Conservation (phyloP, 1,284 basidiomycete species). For the Apiotrichum sp. region DNA sequence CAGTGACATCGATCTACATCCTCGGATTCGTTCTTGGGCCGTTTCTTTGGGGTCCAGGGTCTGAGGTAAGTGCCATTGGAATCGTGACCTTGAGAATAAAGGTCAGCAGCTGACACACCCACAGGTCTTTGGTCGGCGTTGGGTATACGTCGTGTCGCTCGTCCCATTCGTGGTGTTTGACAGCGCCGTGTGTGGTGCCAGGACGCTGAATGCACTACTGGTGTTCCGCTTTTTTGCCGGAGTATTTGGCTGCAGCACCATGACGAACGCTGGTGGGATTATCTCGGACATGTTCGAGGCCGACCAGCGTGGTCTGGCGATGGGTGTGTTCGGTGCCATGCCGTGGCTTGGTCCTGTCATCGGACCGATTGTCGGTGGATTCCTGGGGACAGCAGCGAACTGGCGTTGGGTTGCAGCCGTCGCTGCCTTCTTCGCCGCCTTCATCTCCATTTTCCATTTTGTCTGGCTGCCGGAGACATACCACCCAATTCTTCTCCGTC, state of each 20-base stretch:
- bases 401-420: conserved; percentile 59
- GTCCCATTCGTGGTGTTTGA: conserved; percentile 46
- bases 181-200: conserved; percentile 42
- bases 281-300: conserved; percentile 47
- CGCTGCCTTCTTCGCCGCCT: conserved; percentile 51
- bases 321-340: conserved; percentile 52
- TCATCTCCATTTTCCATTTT: conserved; percentile 34
- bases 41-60: conserved; percentile 27
- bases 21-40: conserved; percentile 8
- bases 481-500: conserved; percentile 44
- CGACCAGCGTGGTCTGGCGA: conserved; percentile 42
- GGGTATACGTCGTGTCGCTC: conserved; percentile 43
- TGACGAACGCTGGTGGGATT: conserved; percentile 48
- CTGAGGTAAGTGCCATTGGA: conserved; percentile 17
- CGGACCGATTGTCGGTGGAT: conserved; percentile 36
- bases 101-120: too few relatives aligned
- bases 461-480: conserved; percentile 48
- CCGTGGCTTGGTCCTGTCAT: conserved; percentile 47
- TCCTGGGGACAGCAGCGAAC: conserved; percentile 31
- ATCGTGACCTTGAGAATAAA: too few relatives aligned
- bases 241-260: conserved; percentile 42
- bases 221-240: conserved; percentile 49
- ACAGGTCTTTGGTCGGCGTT: conserved; percentile 25
- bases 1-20: conserved; percentile 9
- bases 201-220: conserved; percentile 46